Evolutionary conservation across 2,329 filamentous ascomycete genomes (phyloP), one percentile per base, ranked within the genome.

Genomic region (Aspergillus unguis): DNA sequence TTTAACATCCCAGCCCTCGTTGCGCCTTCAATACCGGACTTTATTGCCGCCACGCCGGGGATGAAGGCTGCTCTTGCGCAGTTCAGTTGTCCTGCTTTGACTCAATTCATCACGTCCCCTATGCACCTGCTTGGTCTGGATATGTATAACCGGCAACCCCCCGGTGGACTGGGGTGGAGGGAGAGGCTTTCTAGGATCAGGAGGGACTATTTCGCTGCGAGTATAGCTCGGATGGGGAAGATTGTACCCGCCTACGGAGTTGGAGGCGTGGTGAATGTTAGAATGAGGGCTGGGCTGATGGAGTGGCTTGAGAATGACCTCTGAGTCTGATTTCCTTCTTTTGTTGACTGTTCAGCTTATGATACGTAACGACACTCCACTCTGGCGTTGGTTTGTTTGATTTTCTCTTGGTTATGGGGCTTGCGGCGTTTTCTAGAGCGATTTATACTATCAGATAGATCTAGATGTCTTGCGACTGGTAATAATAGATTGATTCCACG

Each of bases 201-300:
- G 52, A 79, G 82, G 58, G 90, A 95, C 66, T 96, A 90, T 85
- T 74, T 80, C 17, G 80, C 86, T 58, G 92, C 87, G 68, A 83
- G 84, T 29, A 72, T 82, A 52, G 91, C 92, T 27, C 76, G 91
- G 49, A 87, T 96, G 71, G 87, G 87, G 55, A 81, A 92, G 64
- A 95, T 96, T 62, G 80, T 96, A 2, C 91, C 91, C 17, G 91
- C 91, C 0, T 96, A 92, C 76, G 92, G 91, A 2, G 80, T 95
- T 9, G 92, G 91, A 1, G 91, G 91, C 0, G 89, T 95, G 8
- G 87, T 94, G 8, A 96, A 96, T 72, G 80, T 80, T 54, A 85
- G 87, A 64, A 77, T 92, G 41, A 80, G 91, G 61, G 77, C 74
- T 64, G 75, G 68, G 48, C 67, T 92, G 61, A 91, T 95, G 86